Percentiles rank a stretch among this genome's conserved stretches.
Evolutionary conservation across 1,139 yeast genomes (phyloP).

Genomic region (Maudiozyma humilis): DNA sequence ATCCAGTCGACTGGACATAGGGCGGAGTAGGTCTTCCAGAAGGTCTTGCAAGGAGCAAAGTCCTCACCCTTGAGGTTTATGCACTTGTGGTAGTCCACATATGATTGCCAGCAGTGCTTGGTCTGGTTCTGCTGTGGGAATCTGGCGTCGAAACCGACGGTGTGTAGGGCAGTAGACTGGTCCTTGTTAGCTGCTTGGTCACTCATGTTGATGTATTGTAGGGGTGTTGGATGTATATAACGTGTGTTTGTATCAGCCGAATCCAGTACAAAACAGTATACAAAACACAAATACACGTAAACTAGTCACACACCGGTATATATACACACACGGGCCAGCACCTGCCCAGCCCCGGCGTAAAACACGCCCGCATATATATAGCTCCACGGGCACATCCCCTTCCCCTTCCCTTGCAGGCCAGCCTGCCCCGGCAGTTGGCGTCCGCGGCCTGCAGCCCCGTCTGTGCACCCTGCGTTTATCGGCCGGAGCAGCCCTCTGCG

Average conservation of each 20-base stretch:
- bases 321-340: not conserved
- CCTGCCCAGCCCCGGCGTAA: not conserved
- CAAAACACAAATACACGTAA: not conserved
- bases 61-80: conserved; percentile 95
- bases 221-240: not conserved
- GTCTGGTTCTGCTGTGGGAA: conserved; percentile 97
- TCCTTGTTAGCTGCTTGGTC: conserved; percentile 4
- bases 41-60: conserved; percentile 93
- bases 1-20: conserved; percentile 92
- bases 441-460: not conserved
- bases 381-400: not conserved
- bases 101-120: conserved; percentile 96
- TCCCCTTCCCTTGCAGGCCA: not conserved
- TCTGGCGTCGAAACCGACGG: conserved; percentile 86
- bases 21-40: conserved; percentile 83
- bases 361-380: not conserved
- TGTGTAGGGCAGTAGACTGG: conserved; percentile 40
- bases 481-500: not conserved
- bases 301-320: not conserved
- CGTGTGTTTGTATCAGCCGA: no score
- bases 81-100: conserved; percentile 97
- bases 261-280: no score
- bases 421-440: not conserved
- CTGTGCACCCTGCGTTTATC: not conserved
- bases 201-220: conserved; percentile 5